phyloP scores from a whole-genome alignment of 2,329 filamentous ascomycete species.

The Phialocephala subalpina region DNA sequence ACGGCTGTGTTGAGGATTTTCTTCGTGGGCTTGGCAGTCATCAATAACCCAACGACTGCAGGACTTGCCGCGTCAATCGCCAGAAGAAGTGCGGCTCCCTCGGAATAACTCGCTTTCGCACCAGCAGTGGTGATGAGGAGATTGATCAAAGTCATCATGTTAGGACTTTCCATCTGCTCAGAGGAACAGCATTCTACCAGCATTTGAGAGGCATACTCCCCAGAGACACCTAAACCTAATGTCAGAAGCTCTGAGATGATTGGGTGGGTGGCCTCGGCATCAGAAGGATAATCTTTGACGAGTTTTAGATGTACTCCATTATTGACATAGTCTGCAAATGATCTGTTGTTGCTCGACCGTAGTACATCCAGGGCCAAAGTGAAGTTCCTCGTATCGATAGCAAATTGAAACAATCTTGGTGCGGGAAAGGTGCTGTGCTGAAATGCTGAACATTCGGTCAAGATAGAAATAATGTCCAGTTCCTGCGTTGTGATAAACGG shows the following conservation, averaged over 20 bases:
- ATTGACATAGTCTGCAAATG: constrained; percentile 16
- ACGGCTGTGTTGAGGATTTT: constrained; percentile 3
- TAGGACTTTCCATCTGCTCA: constrained; percentile 9
- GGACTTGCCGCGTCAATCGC: constrained; percentile 12
- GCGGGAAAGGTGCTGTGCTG: constrained; percentile 14
- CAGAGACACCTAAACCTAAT: constrained; percentile 12
- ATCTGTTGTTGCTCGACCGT: constrained; percentile 12
- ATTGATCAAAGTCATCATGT: constrained; percentile 10
- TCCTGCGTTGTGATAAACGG: constrained; percentile 11
- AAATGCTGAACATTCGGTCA: constrained; percentile 17
- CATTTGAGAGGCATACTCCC: constrained; percentile 17
- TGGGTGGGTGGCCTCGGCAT: not conserved
- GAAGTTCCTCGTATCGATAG: constrained; percentile 3
- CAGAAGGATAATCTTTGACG: constrained; percentile 3
- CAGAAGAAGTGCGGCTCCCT: constrained; percentile 7
- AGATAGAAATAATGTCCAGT: constrained; percentile 5
- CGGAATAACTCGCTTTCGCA: constrained; percentile 13
- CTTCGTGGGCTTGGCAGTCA: constrained; percentile 10
- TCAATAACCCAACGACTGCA: constrained; percentile 7
- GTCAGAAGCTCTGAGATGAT: constrained; percentile 10
- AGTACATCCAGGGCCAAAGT: constrained; percentile 8
- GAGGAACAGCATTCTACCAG: constrained; percentile 8
- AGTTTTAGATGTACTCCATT: constrained; percentile 12
- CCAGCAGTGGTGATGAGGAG: not conserved
- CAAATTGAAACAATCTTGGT: constrained; percentile 9